These are phyloP conservation scores for Nannochloropsis salina DNA, from an alignment of 108 stramenopile genomes.

Conservation along the genomic window DNA sequence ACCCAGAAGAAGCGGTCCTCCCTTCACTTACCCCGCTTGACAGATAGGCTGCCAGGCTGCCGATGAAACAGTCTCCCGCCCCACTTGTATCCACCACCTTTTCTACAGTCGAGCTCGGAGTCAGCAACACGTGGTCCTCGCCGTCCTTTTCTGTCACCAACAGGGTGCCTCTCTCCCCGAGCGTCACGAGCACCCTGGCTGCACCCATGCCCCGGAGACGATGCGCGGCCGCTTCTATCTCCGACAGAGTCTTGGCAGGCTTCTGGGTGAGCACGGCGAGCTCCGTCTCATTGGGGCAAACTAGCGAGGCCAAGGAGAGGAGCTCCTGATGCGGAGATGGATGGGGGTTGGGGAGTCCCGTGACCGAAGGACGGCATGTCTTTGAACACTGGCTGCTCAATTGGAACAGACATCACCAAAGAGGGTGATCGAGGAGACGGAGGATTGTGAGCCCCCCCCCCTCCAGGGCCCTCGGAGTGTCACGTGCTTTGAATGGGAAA, in stretches of 20 bases:
- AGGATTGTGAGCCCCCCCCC: too few species aligned
- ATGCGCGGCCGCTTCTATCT: slow-evolving; percentile 23
- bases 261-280: slow-evolving; percentile 36
- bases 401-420: too few species aligned
- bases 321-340: neutral
- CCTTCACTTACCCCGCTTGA: slow-evolving; percentile 23
- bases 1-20: neutral
- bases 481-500: too few species aligned
- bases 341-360: neutral
- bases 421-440: too few species aligned
- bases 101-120: neutral
- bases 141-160: slow-evolving; percentile 18
- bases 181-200: slow-evolving; percentile 33
- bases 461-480: too few species aligned
- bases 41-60: slow-evolving; percentile 33
- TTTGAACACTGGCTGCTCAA: too few species aligned
- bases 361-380: too few species aligned
- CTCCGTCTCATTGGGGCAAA: slow-evolving; percentile 47
- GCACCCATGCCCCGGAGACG: slow-evolving; percentile 31
- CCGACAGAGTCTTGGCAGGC: neutral
- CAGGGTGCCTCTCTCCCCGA: slow-evolving; percentile 30
- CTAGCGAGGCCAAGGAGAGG: neutral
- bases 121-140: slow-evolving; percentile 20
- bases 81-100: slow-evolving; percentile 29
- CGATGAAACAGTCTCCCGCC: slow-evolving; percentile 34